Percentiles rank a stretch among this genome's conserved stretches.
phyloP scores from a whole-genome alignment of 176 grass and related monocot species.

The Olyra latifolia region DNA sequence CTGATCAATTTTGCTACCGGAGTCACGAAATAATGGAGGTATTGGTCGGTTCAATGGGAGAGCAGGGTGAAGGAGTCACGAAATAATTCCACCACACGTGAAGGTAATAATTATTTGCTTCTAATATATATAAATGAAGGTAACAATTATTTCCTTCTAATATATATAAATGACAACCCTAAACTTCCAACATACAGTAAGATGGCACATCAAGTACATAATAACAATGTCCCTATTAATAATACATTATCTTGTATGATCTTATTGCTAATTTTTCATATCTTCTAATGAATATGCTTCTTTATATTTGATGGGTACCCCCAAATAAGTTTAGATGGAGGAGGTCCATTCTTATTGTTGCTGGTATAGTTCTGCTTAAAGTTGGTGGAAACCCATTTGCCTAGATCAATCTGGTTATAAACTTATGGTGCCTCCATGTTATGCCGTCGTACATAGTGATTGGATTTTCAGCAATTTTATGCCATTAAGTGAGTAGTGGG shows the following conservation, averaged over 20 bases:
- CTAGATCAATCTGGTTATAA: constrained; percentile 17
- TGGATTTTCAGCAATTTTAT: not conserved
- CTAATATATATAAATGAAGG: too few relatives aligned
- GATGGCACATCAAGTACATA: constrained; percentile 37
- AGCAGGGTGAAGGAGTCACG: constrained; percentile 56
- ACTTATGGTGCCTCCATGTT: not conserved
- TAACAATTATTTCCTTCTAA: too few relatives aligned
- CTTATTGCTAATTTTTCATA: not conserved
- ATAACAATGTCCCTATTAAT: constrained; percentile 28
- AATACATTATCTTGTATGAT: not conserved
- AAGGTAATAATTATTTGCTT: constrained; percentile 46
- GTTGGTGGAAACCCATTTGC: constrained; percentile 67
- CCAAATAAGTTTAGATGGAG: too few relatives aligned
- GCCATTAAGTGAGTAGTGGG: not conserved
- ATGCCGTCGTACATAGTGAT: not conserved
- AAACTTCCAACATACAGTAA: constrained; percentile 35
- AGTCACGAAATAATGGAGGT: not conserved
- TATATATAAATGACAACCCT: too few relatives aligned
- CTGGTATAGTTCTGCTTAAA: constrained; percentile 21
- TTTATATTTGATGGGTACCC: too few relatives aligned
- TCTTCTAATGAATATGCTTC: not conserved
- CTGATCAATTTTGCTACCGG: not conserved
- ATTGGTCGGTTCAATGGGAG: constrained; percentile 28
- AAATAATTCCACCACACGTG: constrained; percentile 30
- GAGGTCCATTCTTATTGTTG: too few relatives aligned